These are phyloP conservation scores for Eucommia ulmoides DNA, from an alignment of 257 asterid genomes.

Conservation along the genomic window DNA sequence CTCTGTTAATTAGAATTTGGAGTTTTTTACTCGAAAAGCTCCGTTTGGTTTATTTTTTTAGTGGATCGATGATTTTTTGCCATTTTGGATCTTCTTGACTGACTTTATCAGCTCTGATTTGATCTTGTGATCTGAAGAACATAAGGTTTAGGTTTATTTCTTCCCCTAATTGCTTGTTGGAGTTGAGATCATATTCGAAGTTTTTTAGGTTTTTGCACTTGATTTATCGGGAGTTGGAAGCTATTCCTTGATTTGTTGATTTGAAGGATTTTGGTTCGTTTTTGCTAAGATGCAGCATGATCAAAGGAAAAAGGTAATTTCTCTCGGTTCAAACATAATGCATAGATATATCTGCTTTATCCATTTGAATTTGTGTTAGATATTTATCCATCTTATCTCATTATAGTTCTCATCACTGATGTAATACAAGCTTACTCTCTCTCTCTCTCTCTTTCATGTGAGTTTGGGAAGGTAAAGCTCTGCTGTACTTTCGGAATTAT, in stretches of 20 bases:
- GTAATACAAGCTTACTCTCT: too few species aligned
- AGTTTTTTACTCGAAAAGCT: slow-evolving; percentile 17
- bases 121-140: slow-evolving; percentile 14
- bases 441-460: too few species aligned
- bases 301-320: slow-evolving; percentile 65
- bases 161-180: slow-evolving; percentile 8
- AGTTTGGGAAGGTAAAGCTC: background rate
- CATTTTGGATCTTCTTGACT: slow-evolving; percentile 2
- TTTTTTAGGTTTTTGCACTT: slow-evolving; percentile 11
- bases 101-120: slow-evolving; percentile 14
- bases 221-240: slow-evolving; percentile 23
- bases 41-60: slow-evolving; percentile 26
- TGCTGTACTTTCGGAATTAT: slow-evolving; percentile 6
- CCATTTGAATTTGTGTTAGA: background rate
- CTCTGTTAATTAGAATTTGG: slow-evolving; percentile 1
- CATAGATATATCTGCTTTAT: background rate
- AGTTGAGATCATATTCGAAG: slow-evolving; percentile 7
- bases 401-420: slow-evolving; percentile 2
- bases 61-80: slow-evolving; percentile 4
- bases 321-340: slow-evolving; percentile 1
- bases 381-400: background rate
- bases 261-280: slow-evolving; percentile 29
- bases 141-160: slow-evolving; percentile 9
- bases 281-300: slow-evolving; percentile 62
- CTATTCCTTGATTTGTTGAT: slow-evolving; percentile 8